Evolutionary conservation across 768 basidiomycete genomes (phyloP), one percentile per base, ranked within the genome.

Genomic region (Clathrus columnatus): DNA sequence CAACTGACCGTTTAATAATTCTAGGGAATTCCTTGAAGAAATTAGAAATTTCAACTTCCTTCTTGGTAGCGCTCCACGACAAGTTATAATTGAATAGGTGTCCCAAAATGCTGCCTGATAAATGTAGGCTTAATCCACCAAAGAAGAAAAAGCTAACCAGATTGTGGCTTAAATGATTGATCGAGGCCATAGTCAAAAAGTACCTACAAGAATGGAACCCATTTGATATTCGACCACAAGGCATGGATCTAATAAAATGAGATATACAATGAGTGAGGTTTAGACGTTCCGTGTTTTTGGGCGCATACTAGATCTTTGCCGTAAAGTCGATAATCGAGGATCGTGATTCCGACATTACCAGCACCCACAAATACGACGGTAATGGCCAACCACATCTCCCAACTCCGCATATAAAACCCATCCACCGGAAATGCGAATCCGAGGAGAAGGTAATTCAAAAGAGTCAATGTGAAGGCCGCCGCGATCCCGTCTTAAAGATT

Each of bases 311-410:
- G 50, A 5, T 61, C 53, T 58, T 65, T 64, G 55, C 70, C 63
- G 27, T 85, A 85, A 2, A 88, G 69, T 20, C 87, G 76, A 65
- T 89, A 88, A 67, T 87, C 85, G 51, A 89, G 67, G 21, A 88
- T 67, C 14, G 84, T 78, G 67, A 82, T 87, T 14, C 83, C 85
- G 14, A 87, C 60, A 54, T 80, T 89, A 1, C 87, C 87, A 20
- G 80, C 73, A 1, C 85, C 85, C 68, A 82, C 83, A 68, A 89
- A 89, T 24, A 89, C 85, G n/a, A 86, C 74, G 0, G 79, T 79
- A 11, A 81, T 83, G 29, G 87, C 85, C 30, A 89, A 75, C 79
- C 82, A 88, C 62, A 88, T 84, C 69, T 89, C 87, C 67, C 87
- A 88, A 62, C 78, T 79, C 68, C 83, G 85, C 70, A 86, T 77